phyloP scores from a whole-genome alignment of 1,284 basidiomycete species.

The Sporisorium exsertum region DNA sequence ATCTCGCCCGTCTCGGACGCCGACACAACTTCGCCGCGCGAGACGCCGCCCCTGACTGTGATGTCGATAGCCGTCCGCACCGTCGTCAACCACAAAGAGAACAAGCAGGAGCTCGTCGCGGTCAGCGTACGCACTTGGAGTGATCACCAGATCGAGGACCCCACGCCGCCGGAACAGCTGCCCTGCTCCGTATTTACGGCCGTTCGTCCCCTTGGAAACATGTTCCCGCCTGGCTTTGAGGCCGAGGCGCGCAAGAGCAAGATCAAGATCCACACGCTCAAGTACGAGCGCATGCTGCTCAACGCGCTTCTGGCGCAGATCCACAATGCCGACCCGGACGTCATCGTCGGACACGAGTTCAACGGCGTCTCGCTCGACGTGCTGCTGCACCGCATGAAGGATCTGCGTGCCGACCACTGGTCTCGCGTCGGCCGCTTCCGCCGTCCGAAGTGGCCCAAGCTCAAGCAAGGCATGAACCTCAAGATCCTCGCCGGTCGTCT shows the following conservation, averaged over 20 bases:
- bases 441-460: conserved; percentile 83
- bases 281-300: conserved; percentile 82
- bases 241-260: conserved; percentile 68
- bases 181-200: conserved; percentile 87
- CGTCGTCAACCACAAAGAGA: conserved; percentile 92
- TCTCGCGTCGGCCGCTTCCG: conserved; percentile 93
- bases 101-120: conserved; percentile 92
- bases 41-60: conserved; percentile 88
- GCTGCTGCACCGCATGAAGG: conserved; percentile 88
- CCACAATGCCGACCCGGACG: conserved; percentile 89
- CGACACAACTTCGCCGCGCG: conserved; percentile 80
- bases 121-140: conserved; percentile 87
- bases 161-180: conserved; percentile 72
- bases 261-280: conserved; percentile 80
- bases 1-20: conserved; percentile 84
- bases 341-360: conserved; percentile 95
- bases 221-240: conserved; percentile 89
- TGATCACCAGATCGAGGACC: conserved; percentile 70
- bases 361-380: conserved; percentile 91
- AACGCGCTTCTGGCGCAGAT: conserved; percentile 85
- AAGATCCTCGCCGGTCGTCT: conserved; percentile 86
- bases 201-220: conserved; percentile 86
- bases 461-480: conserved; percentile 80
- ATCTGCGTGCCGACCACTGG: conserved; percentile 82
- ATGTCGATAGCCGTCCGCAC: conserved; percentile 91